phyloP scores from a whole-genome alignment of 495 filamentous ascomycete species.

The Neurospora sp. region DNA sequence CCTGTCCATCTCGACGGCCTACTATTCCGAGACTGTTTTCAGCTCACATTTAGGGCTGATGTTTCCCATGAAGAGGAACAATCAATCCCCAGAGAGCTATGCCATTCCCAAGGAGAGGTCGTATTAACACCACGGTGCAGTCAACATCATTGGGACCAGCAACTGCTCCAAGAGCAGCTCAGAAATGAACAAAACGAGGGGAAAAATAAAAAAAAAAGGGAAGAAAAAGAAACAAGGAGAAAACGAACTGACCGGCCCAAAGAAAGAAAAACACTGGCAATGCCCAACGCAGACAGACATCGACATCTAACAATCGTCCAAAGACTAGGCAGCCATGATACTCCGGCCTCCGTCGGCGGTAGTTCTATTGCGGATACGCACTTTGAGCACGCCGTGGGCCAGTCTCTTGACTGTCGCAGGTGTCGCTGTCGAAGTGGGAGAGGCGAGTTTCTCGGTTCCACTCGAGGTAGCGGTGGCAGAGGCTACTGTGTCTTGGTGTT shows the following conservation, averaged over 20 bases:
- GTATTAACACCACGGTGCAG: background rate
- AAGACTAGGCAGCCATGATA: slow-evolving; percentile 32
- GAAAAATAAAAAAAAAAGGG: background rate
- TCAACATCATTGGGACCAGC: background rate
- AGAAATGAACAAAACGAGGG: background rate
- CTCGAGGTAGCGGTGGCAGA: background rate
- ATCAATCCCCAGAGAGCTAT: background rate
- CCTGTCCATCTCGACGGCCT: background rate
- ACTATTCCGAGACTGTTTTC: background rate
- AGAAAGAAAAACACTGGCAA: background rate
- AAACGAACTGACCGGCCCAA: background rate
- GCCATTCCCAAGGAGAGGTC: background rate
- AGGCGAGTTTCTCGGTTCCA: background rate
- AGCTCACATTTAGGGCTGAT: background rate
- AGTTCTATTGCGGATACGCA: slow-evolving; percentile 40
- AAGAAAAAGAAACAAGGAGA: background rate
- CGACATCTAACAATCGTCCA: background rate
- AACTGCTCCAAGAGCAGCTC: background rate
- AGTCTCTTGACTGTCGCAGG: slow-evolving; percentile 25
- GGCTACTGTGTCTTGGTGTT: background rate
- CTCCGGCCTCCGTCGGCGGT: slow-evolving; percentile 50
- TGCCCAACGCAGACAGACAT: background rate
- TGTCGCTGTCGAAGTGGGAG: background rate
- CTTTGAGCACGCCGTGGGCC: slow-evolving; percentile 37
- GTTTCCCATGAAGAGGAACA: background rate